phyloP scores from a whole-genome alignment of 2,329 filamentous ascomycete species.

The Ophiocordyceps australis region DNA sequence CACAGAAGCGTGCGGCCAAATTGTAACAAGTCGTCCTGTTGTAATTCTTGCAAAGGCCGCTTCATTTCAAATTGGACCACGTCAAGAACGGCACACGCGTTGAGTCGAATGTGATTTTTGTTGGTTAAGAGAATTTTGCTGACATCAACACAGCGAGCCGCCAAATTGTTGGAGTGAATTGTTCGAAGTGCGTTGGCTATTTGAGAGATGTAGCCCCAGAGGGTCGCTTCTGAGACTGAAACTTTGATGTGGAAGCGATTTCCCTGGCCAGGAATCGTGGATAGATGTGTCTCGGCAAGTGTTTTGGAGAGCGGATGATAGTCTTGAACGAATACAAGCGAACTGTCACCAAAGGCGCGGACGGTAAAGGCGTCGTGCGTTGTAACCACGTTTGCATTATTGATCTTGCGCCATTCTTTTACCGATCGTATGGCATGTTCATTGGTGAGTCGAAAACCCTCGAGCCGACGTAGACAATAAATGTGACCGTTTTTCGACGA shows the following conservation, averaged over 20 bases:
- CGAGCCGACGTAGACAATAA: conserved; percentile 75
- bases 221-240: conserved; percentile 47
- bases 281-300: conserved; percentile 64
- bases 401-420: conserved; percentile 76
- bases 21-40: conserved; percentile 72
- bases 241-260: conserved; percentile 25
- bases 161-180: conserved; percentile 66
- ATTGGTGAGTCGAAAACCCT: conserved; percentile 77
- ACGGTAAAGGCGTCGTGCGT: conserved; percentile 90
- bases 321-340: conserved; percentile 82
- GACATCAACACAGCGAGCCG: conserved; percentile 69
- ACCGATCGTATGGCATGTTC: conserved; percentile 76
- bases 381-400: conserved; percentile 65
- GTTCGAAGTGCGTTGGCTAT: conserved; percentile 74
- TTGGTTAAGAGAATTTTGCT: conserved; percentile 83
- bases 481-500: conserved; percentile 75
- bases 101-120: conserved; percentile 76
- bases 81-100: conserved; percentile 76
- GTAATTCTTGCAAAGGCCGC: conserved; percentile 53
- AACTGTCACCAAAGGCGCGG: conserved; percentile 83
- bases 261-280: conserved; percentile 17
- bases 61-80: conserved; percentile 67
- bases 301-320: conserved; percentile 88
- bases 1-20: conserved; percentile 75
- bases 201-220: conserved; percentile 90